phyloP scores from a whole-genome alignment of 1,284 basidiomycete species.

The Cutaneotrichosporon dermatis region DNA sequence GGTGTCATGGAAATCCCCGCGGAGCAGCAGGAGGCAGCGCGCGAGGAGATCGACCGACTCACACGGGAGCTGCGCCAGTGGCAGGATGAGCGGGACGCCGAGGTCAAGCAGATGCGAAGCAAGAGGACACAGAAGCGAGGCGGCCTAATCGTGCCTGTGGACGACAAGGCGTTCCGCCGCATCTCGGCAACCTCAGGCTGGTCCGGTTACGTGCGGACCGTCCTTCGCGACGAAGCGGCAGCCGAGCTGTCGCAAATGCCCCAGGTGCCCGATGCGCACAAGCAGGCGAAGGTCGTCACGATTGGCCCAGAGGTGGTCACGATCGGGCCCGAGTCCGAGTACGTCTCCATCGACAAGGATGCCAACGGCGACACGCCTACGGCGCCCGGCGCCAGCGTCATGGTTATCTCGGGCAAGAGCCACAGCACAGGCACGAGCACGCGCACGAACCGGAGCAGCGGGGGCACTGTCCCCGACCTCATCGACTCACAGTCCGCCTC shows the following conservation, averaged over 20 bases:
- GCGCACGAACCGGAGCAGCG: too few relatives aligned
- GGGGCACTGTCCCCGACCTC: neutral
- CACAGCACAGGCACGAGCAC: too few relatives aligned
- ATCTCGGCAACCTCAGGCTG: constrained; percentile 1
- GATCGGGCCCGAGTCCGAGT: too few relatives aligned
- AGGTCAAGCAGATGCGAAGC: constrained; percentile 7
- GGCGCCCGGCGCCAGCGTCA: too few relatives aligned
- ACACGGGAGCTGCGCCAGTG: neutral
- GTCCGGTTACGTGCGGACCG: constrained; percentile 5
- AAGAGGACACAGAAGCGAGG: constrained; percentile 4
- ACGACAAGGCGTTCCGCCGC: neutral
- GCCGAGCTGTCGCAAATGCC: constrained; percentile 1
- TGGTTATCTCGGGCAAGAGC: too few relatives aligned
- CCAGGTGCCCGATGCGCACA: neutral
- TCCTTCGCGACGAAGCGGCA: constrained; percentile 1
- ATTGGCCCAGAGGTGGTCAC: neutral
- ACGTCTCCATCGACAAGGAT: too few relatives aligned
- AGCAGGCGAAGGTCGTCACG: neutral
- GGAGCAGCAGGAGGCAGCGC: constrained; percentile 2
- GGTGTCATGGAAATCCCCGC: neutral
- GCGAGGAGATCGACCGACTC: constrained; percentile 5
- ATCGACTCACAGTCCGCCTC: neutral
- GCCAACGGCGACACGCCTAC: too few relatives aligned
- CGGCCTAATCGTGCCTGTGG: neutral
- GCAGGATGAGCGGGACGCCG: constrained; percentile 6